Conservation (phyloP, 2,329 filamentous ascomycete species). For the Hirsutella rhossiliensis region DNA sequence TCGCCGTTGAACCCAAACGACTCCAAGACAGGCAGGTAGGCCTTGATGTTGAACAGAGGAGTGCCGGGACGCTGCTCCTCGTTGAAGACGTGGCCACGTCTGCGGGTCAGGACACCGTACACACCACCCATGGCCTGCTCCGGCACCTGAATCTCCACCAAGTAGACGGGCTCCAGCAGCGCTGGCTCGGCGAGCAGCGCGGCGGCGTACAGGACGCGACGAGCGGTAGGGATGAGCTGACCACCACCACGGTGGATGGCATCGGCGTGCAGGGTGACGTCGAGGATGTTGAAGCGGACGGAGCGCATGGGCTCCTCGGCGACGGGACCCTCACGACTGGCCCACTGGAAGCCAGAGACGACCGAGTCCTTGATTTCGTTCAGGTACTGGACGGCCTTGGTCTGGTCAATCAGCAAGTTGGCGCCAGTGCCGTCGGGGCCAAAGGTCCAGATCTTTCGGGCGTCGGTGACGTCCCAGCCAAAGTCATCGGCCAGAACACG, state of each 20-base stretch:
- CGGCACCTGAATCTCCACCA: slow-evolving; percentile 98
- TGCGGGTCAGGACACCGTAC: slow-evolving; percentile 95
- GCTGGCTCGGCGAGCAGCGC: slow-evolving; percentile 81
- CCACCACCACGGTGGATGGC: slow-evolving; percentile 99
- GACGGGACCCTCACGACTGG: slow-evolving; percentile 90
- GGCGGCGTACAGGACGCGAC: slow-evolving; percentile 94
- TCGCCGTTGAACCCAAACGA: slow-evolving; percentile 99
- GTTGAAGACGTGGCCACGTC: slow-evolving; percentile 97
- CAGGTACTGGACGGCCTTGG: slow-evolving; percentile 99
- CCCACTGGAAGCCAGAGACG: slow-evolving; percentile 99
- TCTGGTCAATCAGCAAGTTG: slow-evolving; percentile 99
- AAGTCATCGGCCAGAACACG: slow-evolving; percentile 92
- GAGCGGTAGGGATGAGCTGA: slow-evolving; percentile 94
- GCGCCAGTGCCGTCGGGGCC: slow-evolving; percentile 94
- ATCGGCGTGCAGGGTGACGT: slow-evolving; percentile 99
- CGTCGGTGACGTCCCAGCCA: slow-evolving; percentile 99
- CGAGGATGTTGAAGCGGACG: slow-evolving; percentile 96
- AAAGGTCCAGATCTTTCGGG: slow-evolving; percentile 99
- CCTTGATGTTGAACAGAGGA: slow-evolving; percentile 98
- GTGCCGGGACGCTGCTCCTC: slow-evolving; percentile 98
- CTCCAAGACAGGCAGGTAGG: slow-evolving; percentile 91
- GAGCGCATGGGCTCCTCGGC: slow-evolving; percentile 97
- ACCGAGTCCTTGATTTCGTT: slow-evolving; percentile 99
- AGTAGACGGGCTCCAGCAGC: slow-evolving; percentile 94
- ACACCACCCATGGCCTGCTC: slow-evolving; percentile 99